Evolutionary conservation across 345 rosid genomes (phyloP).

Genomic region (Melaleuca quinquenervia): DNA sequence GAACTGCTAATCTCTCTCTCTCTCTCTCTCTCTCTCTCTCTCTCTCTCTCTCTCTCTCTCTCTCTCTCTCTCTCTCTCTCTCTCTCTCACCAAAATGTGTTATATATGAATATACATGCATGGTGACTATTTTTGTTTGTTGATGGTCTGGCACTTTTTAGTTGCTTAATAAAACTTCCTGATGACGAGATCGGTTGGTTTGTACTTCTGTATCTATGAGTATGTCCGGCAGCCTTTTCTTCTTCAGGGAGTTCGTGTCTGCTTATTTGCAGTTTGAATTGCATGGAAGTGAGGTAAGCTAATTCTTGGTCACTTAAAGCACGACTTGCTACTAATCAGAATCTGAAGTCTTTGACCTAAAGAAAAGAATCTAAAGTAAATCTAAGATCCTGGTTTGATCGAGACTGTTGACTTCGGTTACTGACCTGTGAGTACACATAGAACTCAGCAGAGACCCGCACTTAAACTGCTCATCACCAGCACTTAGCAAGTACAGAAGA

Average conservation of each 20-base stretch:
- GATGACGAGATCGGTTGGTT: neutral
- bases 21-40: neutral
- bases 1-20: neutral
- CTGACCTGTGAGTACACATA: neutral
- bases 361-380: neutral
- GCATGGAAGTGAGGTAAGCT: neutral
- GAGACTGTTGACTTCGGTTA: neutral
- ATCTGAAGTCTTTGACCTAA: neutral
- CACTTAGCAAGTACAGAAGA: neutral
- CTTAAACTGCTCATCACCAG: neutral
- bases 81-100: neutral
- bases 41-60: neutral
- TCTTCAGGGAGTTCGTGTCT: neutral
- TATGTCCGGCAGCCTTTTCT: neutral
- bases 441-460: neutral
- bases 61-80: neutral
- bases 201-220: neutral
- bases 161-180: constrained; percentile 15
- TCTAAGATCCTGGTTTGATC: neutral
- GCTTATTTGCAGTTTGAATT: neutral
- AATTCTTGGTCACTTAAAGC: neutral
- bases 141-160: constrained; percentile 21
- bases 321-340: neutral
- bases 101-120: constrained; percentile 7
- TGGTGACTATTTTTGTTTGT: constrained; percentile 36